A percentile compares a stretch with the other conserved stretches of the same genome.
These are phyloP conservation scores for Rhizophagus prolifer DNA, from an alignment of 192 early-diverging fungal genomes.

Conservation along the genomic window DNA sequence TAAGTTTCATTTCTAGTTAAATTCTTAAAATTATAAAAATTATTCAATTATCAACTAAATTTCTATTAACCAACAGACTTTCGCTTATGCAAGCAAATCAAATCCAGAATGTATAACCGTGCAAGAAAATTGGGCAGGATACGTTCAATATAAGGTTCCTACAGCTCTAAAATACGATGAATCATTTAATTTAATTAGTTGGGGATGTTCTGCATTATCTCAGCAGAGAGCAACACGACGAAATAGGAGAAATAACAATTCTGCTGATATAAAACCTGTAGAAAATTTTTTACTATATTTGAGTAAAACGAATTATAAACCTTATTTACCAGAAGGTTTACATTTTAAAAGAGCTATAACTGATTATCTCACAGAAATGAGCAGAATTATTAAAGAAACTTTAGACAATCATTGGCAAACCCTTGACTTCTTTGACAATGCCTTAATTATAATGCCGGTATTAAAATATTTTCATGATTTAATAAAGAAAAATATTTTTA, in stretches of 20 bases:
- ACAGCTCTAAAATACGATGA: slow-evolving; percentile 12
- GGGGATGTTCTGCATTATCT: neutral
- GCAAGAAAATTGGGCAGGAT: no score
- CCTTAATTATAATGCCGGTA: neutral
- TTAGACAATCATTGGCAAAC: neutral
- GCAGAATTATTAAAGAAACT: neutral
- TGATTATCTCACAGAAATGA: slow-evolving; percentile 4
- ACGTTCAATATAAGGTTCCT: no score
- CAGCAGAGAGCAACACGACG: no score
- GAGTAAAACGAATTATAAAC: neutral
- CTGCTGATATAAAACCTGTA: neutral
- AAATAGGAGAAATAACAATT: neutral
- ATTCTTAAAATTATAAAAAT: no score
- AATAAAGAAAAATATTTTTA: no score
- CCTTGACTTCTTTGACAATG: neutral
- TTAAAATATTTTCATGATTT: no score
- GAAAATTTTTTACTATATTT: slow-evolving; percentile 2
- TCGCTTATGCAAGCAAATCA: no score
- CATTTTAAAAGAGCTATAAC: neutral
- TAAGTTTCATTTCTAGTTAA: neutral
- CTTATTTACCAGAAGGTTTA: neutral
- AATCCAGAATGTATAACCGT: no score
- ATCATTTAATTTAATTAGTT: neutral
- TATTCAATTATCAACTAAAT: no score
- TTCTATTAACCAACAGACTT: neutral